Conservation (phyloP, 2,329 filamentous ascomycete genomes). For the Cordyceps militaris region DNA sequence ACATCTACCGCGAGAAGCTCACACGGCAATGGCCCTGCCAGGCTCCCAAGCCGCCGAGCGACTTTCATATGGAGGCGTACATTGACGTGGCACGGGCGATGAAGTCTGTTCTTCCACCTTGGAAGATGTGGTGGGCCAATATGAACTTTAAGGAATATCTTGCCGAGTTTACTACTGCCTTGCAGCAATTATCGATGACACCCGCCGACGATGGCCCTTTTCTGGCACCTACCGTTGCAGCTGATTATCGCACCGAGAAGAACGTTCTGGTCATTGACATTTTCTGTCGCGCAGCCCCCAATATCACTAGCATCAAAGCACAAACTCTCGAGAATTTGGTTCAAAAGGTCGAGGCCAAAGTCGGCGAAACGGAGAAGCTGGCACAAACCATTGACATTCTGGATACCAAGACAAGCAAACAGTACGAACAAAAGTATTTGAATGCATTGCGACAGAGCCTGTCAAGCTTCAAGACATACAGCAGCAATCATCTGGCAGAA, state of each 20-base stretch:
- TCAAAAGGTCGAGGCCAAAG: background rate
- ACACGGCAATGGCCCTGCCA: constrained; percentile 14
- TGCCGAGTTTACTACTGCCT: background rate
- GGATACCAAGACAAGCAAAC: background rate
- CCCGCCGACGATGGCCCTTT: background rate
- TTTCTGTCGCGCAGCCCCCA: background rate
- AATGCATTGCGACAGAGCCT: background rate
- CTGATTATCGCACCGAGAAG: background rate
- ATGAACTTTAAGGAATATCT: constrained; percentile 7
- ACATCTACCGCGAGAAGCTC: background rate
- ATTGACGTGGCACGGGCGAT: constrained; percentile 10
- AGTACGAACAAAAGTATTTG: background rate
- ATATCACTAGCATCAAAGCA: background rate
- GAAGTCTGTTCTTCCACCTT: background rate
- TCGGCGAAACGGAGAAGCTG: background rate
- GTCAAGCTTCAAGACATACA: background rate
- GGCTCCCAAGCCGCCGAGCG: background rate
- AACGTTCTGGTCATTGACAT: background rate
- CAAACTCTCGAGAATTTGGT: background rate
- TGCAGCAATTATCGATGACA: background rate
- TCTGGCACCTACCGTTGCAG: background rate
- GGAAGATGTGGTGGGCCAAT: constrained; percentile 16
- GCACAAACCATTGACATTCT: background rate
- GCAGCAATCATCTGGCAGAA: background rate
- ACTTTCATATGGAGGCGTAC: background rate